Evolutionary conservation across 306 rosid species (phyloP).

Genomic region (Quillaja saponaria): DNA sequence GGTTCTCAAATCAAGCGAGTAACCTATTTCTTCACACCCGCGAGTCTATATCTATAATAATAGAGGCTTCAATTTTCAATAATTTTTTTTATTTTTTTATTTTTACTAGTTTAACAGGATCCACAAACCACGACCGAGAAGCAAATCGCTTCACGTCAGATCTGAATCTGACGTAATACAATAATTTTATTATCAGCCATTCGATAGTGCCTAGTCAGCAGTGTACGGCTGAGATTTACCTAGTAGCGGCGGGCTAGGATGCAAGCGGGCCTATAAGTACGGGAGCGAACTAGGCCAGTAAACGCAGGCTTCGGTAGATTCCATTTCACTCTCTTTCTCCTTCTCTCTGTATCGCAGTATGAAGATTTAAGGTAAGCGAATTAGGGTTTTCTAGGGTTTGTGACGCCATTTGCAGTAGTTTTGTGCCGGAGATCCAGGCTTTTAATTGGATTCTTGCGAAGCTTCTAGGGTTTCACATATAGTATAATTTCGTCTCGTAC

Average conservation of each 20-base stretch:
- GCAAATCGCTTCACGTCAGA: conserved; percentile 30
- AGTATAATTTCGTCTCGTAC: conserved; percentile 25
- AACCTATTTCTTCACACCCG: accelerated
- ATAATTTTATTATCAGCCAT: conserved; percentile 26
- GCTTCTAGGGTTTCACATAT: conserved; percentile 36
- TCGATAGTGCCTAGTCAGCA: conserved; percentile 15
- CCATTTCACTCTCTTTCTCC: not conserved
- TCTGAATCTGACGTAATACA: conserved; percentile 27
- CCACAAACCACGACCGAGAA: not conserved
- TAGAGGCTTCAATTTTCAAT: not conserved
- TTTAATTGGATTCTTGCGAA: conserved; percentile 48
- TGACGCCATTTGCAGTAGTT: conserved; percentile 37
- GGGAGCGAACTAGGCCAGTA: conserved; percentile 25
- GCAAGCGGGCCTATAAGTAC: conserved; percentile 52
- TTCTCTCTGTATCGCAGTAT: conserved; percentile 5
- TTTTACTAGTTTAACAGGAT: not conserved
- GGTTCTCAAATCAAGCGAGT: not conserved
- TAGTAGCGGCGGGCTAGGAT: conserved; percentile 27
- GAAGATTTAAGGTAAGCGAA: conserved; percentile 38
- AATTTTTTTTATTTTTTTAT: too few species aligned
- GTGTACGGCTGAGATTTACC: conserved; percentile 39
- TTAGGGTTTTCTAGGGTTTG: conserved; percentile 60
- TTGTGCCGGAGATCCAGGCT: conserved; percentile 61
- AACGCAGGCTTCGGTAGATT: conserved; percentile 21
- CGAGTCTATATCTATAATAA: not conserved